Percentiles rank a stretch among this genome's conserved stretches.
These are phyloP conservation scores for Mucor mucedo DNA, from an alignment of 371 early-diverging fungal species.

Conservation along the genomic window DNA sequence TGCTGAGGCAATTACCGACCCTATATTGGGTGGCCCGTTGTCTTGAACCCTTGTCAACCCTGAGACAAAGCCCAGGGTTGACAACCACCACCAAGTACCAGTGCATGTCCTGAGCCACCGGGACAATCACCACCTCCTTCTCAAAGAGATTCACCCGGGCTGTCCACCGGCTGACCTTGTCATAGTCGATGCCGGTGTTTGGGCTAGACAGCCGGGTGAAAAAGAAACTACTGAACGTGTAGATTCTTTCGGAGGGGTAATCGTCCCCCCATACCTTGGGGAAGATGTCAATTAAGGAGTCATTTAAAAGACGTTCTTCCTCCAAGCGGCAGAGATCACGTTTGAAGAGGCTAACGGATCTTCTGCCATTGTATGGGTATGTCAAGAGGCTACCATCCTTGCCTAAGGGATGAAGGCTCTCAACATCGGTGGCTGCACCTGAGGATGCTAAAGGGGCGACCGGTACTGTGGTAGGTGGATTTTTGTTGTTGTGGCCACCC, in stretches of 20 bases:
- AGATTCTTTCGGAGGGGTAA: conserved; percentile 1
- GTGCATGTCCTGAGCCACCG: conserved; percentile 24
- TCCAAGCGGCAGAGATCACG: conserved; percentile 15
- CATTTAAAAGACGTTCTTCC: conserved; percentile 24
- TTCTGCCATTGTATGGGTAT: conserved; percentile 20
- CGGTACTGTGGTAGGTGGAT: too few species aligned
- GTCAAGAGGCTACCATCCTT: conserved; percentile 16
- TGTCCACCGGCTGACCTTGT: conserved; percentile 21
- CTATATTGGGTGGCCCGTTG: background rate
- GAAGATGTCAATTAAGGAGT: conserved; percentile 26
- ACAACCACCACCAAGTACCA: conserved; percentile 24
- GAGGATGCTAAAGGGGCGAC: too few species aligned
- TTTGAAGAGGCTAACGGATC: conserved; percentile 13
- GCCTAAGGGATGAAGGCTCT: conserved; percentile 7
- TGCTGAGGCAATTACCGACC: conserved; percentile 4
- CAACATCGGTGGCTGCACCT: conserved; percentile 1
- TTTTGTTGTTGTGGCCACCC: too few species aligned
- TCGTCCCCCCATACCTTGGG: conserved; percentile 28
- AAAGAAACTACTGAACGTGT: conserved; percentile 30
- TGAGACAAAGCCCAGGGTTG: conserved; percentile 23
- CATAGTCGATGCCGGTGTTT: conserved; percentile 5
- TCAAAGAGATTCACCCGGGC: conserved; percentile 21
- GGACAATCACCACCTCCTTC: conserved; percentile 21
- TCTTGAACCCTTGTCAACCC: background rate
- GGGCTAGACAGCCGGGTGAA: conserved; percentile 13